Evolutionary conservation across 352 stramenopile genomes (phyloP), one percentile per base, ranked within the genome.

Genomic region (Phytophthora ohioensis): DNA sequence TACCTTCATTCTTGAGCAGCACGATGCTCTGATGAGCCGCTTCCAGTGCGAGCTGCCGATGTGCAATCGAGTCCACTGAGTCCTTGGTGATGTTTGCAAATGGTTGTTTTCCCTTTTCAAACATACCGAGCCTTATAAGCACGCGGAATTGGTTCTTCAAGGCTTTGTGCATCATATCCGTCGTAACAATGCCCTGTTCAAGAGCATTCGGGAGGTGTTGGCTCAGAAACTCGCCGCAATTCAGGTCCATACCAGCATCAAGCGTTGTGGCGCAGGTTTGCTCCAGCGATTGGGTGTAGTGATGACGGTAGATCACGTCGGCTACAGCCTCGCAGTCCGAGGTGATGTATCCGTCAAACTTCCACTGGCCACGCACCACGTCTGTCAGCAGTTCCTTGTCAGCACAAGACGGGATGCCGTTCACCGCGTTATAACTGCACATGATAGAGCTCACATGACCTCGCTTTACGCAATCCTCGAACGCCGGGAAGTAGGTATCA

Each of bases 371-470:
- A n/a, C 95, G 83, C n/a, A 97, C 71, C 6, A 91, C 36, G 30
- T 81, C 78, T 0, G 87, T 91, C 34, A 98, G 63, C 1, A 98
- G 68, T 5, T 79, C 66, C n/a, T 77, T 73, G 70, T 98, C 92
- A 5, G 93, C 90, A 73, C 96, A 98, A 12, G 89, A 77, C 1
- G 96, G 96, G 17, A 97, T 76, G 5, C 94, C 93, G 71, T 98
- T 98, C 32, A 98, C 82, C 11, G 90, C 85, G 62, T 99, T 98
- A 79, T 99, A 99, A 54, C 85, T 96, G 76, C 95, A 99, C 96
- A 99, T 98, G 45, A 98, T 70, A 9, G 85, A 84, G 51, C 77
- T 96, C 35, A 88, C 91, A 48, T 83, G 71, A 15, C 80, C 93
- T 27, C 89, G 82, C 65, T 68, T 86, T 12, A 98, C 80, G 69